Evolutionary conservation across 2,329 filamentous ascomycete species (phyloP).

Genomic region (Colletotrichum musae): DNA sequence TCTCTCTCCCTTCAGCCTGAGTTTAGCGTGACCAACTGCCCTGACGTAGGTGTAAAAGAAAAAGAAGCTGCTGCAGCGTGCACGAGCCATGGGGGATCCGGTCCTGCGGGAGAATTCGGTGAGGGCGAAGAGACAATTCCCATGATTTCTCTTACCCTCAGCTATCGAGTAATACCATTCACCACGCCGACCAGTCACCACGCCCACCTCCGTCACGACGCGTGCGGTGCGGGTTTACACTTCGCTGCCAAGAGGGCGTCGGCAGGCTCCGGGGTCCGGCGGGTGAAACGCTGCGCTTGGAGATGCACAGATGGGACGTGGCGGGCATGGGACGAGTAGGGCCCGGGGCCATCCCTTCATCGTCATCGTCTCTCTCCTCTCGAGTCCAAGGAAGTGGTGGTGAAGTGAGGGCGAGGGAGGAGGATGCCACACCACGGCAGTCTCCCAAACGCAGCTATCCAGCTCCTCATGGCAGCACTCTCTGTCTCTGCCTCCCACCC

Average conservation of each 20-base stretch:
- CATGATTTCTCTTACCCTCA: conserved; percentile 38
- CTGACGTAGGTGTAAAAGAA: conserved; percentile 34
- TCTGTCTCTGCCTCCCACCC: not conserved
- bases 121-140: not conserved
- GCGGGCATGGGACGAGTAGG: too few species aligned
- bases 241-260: not conserved
- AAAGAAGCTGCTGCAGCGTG: not conserved
- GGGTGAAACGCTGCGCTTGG: conserved; percentile 38
- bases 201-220: not conserved
- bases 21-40: too few species aligned
- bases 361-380: too few species aligned
- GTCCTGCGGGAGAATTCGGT: conserved; percentile 15
- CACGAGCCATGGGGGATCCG: conserved; percentile 4
- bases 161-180: conserved; percentile 38
- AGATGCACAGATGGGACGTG: conserved; percentile 35
- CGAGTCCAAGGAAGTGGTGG: too few species aligned
- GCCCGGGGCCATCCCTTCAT: too few species aligned
- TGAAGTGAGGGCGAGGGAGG: too few species aligned
- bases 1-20: too few species aligned
- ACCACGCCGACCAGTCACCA: not conserved
- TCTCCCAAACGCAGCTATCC: conserved; percentile 11
- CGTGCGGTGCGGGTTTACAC: not conserved
- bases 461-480: not conserved
- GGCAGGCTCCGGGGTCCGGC: conserved; percentile 37
- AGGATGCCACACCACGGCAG: conserved; percentile 12